Evolutionary conservation across 345 rosid species (phyloP).

Genomic region (Heritiera littoralis): DNA sequence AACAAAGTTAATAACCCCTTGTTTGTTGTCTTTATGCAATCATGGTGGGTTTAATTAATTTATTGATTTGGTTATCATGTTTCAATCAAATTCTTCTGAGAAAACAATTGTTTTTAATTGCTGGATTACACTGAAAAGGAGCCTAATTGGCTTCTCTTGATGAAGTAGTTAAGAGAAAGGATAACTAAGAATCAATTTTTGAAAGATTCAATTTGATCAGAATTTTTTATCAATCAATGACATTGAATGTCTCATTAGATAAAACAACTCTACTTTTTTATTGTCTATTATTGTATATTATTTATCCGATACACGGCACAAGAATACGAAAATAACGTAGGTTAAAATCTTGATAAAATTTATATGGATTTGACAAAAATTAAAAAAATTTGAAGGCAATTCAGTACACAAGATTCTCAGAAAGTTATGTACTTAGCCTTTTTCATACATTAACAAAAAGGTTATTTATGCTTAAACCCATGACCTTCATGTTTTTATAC

Average conservation of each 20-base stretch:
- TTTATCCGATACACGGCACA: too few species aligned
- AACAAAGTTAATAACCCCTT: conserved; percentile 3
- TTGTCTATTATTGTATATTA: neutral
- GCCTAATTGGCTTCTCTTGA: neutral
- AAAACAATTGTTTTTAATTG: neutral
- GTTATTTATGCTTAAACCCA: too few species aligned
- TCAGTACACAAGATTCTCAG: too few species aligned
- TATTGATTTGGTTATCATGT: neutral
- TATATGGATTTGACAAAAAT: too few species aligned
- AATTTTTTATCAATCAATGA: conserved; percentile 7
- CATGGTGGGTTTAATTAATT: neutral
- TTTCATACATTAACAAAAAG: too few species aligned
- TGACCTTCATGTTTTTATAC: too few species aligned
- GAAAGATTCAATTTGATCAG: neutral
- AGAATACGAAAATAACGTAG: too few species aligned
- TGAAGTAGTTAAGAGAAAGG: conserved; percentile 15
- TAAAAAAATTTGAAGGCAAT: too few species aligned
- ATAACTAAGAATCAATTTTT: conserved; percentile 19
- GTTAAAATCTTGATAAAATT: too few species aligned
- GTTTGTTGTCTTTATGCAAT: neutral
- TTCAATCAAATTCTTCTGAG: neutral
- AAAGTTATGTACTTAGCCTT: too few species aligned
- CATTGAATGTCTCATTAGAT: neutral
- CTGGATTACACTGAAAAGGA: neutral
- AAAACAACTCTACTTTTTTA: neutral